These are phyloP conservation scores for Alternaria burnsii DNA, from an alignment of 2,329 filamentous ascomycete genomes.

Conservation along the genomic window DNA sequence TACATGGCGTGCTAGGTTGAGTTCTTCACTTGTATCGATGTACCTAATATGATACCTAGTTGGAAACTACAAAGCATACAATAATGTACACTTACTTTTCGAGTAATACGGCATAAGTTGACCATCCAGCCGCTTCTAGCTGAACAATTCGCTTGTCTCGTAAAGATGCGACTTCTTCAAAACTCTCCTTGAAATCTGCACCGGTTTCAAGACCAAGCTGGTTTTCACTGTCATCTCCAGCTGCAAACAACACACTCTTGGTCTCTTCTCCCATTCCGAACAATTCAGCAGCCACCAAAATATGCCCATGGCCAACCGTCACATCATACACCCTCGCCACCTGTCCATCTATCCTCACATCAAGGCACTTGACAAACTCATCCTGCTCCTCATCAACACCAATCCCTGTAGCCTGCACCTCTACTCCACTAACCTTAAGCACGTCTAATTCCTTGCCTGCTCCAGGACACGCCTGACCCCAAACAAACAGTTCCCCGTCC, in stretches of 20 bases:
- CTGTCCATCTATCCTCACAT: constrained; percentile 30
- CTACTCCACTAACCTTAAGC: constrained; percentile 7
- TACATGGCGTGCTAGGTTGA: background rate
- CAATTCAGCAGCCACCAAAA: constrained; percentile 38
- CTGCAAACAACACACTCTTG: constrained; percentile 33
- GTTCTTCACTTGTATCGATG: background rate
- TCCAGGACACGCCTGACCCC: constrained; percentile 44
- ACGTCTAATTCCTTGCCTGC: constrained; percentile 25
- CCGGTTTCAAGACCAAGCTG: constrained; percentile 33
- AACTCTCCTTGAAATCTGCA: constrained; percentile 25
- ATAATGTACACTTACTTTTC: constrained; percentile 2
- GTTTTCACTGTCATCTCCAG: constrained; percentile 34
- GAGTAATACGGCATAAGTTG: constrained; percentile 30
- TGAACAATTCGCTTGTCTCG: constrained; percentile 28
- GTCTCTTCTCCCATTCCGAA: background rate
- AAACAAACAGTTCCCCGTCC: constrained; percentile 46
- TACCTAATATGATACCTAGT: background rate
- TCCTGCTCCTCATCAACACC: constrained; percentile 29
- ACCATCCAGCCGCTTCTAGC: constrained; percentile 38
- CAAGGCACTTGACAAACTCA: constrained; percentile 38
- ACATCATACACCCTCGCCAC: constrained; percentile 33
- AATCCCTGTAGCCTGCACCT: background rate
- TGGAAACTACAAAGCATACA: background rate
- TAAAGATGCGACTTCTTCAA: constrained; percentile 31
- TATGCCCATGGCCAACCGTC: constrained; percentile 39